Base-by-base conservation (phyloP, 257 asterid genomes). In the Anisodus acutangulus region DNA sequence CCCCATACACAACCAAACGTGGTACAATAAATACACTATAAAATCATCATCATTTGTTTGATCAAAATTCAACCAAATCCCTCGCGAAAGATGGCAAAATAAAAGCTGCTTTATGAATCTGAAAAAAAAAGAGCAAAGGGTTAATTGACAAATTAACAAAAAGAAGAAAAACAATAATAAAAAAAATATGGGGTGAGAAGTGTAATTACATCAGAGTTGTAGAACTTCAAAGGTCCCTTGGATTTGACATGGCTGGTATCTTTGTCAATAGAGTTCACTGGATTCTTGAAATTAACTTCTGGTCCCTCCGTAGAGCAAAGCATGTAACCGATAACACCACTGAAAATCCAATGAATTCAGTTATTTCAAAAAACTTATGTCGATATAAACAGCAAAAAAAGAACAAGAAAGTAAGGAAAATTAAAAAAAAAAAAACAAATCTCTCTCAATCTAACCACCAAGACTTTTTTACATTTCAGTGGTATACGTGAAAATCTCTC, bases 291-390 rank as follows among this genome's bases (percentile, higher is more conserved):
- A 71, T 88, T 83, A 78, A 88, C 87, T 6, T 62, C 12, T 26
- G 90, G 90, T 8, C 90, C 90, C 66, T 88, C 87, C 15, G 89
- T 88, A 15, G 90, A 80, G 45, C 90, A 88, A 55, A 88, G 87
- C 90, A 88, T 88, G 69, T 86, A 88, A 6, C 89, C 90, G 37
- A 88, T 88, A 10, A 88, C 90, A 16, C 89, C 90, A 17, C 90
- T 88, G 85, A 16, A 76, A 76, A 22, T 26, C 22, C 22, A 6
- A 76, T 69, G 7, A 2, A 68, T 3, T 11, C 6, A 12, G 1
- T 55, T 55, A 55, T 9, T 51, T 9, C 13, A 8, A 51, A 3
- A 12, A 51, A 9, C 57, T 8, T 51, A 9, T 10, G 3, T 51
- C 3, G 3, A 8, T 51, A 51, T 10, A 51, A 51, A 51, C 12